Evolutionary conservation across 345 rosid genomes (phyloP), one percentile per base, ranked within the genome.

Genomic region (Erucastrum elatum): DNA sequence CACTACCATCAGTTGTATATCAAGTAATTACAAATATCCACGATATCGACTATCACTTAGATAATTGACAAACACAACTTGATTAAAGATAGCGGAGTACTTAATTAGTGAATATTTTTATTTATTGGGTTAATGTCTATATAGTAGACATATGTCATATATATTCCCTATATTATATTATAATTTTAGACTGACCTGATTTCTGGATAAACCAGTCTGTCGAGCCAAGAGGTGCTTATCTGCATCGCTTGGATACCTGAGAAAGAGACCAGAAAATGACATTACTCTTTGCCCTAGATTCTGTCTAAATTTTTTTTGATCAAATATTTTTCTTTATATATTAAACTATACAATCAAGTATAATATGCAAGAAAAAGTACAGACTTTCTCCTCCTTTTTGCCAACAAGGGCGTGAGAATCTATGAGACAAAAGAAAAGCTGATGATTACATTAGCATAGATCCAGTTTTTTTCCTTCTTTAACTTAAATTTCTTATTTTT

Each of bases 221-320:
- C 96, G 84, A 79, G 99, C 94, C 87, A 95, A 86, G 84, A 95
- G 92, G 80, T 91, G 99, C 86, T 95, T 95, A 91, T 95, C 99
- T 56, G 97, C 98, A 83, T 95, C 99, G 81, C 98, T 92, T 85
- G 99, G 99, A 76, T 95, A 95, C 98, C 99, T 95, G 99, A 90
- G 90, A 90, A 85, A 84, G 81, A 83, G 88, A 90, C 87, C 88
- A 90, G 91, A 90, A 88, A 90, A 85, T 79, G 97, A 89, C 93
- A 83, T 87, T 80, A 89, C 46, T 51, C 86, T 46, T 82, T 78
- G 59, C 79, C 83, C 80, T 70, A 64, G 65, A 55, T 66, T 55
- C 53, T 69, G 71, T 68, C 70, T 68, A 53, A 63, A 35, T 68
- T 49, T 68, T 13, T 10, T 5, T 59, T 21, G 21, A 21, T 21